Base-by-base conservation (phyloP, 169 alveolate genomes). In the Babesia microti region DNA sequence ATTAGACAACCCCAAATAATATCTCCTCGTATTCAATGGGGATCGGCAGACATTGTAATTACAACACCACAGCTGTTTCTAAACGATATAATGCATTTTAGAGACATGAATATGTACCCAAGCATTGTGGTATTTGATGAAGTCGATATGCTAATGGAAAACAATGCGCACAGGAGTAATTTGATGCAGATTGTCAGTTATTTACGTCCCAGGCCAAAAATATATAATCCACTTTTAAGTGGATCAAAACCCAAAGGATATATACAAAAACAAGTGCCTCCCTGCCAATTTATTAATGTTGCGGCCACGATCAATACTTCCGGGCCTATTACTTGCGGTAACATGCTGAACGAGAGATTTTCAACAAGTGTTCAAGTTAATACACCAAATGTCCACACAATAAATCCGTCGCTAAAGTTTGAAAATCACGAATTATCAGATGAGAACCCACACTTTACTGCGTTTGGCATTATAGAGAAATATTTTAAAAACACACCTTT, bases 121-220 rank as follows among this genome's bases (percentile, higher is more conserved):
- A 63, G 74, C 4, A 58, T 72, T 15, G 68, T 75, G 19, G 78
- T 75, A 6, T 75, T 75, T 34, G 85, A 75, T 45, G 85, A 75
- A 45, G 70, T 63, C 28, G 85, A 75, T 32, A 57, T 52, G 66
- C 68, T 75, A 4, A 56, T 68, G 28, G 81, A 75, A 41, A 75
- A 69, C 53, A 69, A 69, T 51, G 78, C 81, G 12, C 51, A 59
- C 37, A 56, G 85, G 36, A 68, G 73, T 41, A 67, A 76, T 9
- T 49, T 75, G 65, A 60, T 75, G 75, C 72, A 75, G 22, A 60
- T 75, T 22, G 54, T 67, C 17, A 47, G 70, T 18, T 15, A 41
- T 23, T 50, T 75, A n/a, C 56, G 78, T 11, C 78, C 71, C 14
- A 40, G 85, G 19, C 85, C 85, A 0, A 53, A 47, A 12, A 36